phyloP scores from a whole-genome alignment of 75 land plant species.

The Pseudotsuga menziesii region DNA sequence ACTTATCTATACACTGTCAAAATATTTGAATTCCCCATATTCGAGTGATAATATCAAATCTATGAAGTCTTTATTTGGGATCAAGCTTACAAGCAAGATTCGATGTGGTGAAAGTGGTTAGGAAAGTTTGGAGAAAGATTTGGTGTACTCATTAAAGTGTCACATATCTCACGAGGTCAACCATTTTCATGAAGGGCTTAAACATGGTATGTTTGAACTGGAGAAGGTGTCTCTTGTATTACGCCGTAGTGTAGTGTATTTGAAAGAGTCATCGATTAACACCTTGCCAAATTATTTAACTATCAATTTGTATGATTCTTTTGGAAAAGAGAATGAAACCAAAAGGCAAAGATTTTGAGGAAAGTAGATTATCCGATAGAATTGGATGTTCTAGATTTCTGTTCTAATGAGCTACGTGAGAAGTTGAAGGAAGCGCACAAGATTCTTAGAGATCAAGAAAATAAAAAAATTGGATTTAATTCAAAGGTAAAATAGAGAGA shows the following conservation, averaged over 20 bases:
- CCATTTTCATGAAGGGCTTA: too few species aligned
- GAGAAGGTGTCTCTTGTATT: constrained; percentile 84
- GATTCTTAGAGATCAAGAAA: constrained; percentile 59
- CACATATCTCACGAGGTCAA: too few species aligned
- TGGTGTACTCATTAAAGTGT: too few species aligned
- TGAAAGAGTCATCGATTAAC: constrained; percentile 81
- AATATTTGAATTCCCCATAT: too few species aligned
- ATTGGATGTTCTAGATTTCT: constrained; percentile 86
- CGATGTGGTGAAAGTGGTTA: too few species aligned
- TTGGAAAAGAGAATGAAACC: constrained; percentile 96
- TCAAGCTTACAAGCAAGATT: too few species aligned
- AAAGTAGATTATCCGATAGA: constrained; percentile 96
- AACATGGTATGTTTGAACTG: constrained; percentile 92
- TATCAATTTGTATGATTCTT: constrained; percentile 95
- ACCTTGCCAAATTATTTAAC: constrained; percentile 86
- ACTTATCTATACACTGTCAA: too few species aligned
- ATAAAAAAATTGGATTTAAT: constrained; percentile 60
- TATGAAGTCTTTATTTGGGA: too few species aligned
- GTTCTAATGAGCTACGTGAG: constrained; percentile 81
- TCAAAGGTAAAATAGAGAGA: constrained; percentile 17
- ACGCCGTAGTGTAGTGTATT: constrained; percentile 70
- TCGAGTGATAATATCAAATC: too few species aligned
- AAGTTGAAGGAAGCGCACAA: constrained; percentile 72
- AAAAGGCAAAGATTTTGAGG: constrained; percentile 97
- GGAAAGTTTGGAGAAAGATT: too few species aligned